Evolutionary conservation across 2,329 filamentous ascomycete genomes (phyloP).

Genomic region (Ceratocystis cubensis): DNA sequence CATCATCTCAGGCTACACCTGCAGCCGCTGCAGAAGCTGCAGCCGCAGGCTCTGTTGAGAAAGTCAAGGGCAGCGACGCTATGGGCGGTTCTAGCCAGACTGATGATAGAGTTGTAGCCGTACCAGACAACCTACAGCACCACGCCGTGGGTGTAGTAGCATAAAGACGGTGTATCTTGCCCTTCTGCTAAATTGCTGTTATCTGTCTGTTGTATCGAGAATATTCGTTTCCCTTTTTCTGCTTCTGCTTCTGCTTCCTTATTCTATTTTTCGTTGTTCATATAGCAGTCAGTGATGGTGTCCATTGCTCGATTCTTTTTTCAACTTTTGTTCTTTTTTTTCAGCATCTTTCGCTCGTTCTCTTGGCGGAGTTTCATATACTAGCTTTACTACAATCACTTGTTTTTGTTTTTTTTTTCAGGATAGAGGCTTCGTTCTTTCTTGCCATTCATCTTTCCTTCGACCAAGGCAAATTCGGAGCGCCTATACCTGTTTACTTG

Average conservation of each 20-base stretch:
- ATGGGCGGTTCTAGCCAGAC: not conserved
- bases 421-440: not conserved
- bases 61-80: not conserved
- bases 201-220: conserved; percentile 18
- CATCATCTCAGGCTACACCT: conserved; percentile 13
- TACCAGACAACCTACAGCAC: conserved; percentile 2
- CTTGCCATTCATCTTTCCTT: not conserved
- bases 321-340: conserved; percentile 8
- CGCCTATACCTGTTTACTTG: not conserved
- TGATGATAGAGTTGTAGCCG: not conserved
- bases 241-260: conserved; percentile 7
- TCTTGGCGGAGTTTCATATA: conserved; percentile 1
- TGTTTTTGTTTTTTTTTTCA: not conserved
- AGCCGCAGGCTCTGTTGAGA: not conserved
- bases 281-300: not conserved
- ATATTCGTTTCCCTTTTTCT: conserved; percentile 7
- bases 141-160: not conserved
- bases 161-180: not conserved
- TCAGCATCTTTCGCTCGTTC: not conserved
- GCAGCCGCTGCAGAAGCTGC: conserved; percentile 5
- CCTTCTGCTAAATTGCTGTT: conserved; percentile 1
- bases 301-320: not conserved
- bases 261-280: not conserved
- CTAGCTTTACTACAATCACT: not conserved
- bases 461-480: not conserved